Percentiles rank a stretch among this genome's conserved stretches.
phyloP scores from a whole-genome alignment of 2,329 filamentous ascomycete species.

The Colletotrichum gigasporum region DNA sequence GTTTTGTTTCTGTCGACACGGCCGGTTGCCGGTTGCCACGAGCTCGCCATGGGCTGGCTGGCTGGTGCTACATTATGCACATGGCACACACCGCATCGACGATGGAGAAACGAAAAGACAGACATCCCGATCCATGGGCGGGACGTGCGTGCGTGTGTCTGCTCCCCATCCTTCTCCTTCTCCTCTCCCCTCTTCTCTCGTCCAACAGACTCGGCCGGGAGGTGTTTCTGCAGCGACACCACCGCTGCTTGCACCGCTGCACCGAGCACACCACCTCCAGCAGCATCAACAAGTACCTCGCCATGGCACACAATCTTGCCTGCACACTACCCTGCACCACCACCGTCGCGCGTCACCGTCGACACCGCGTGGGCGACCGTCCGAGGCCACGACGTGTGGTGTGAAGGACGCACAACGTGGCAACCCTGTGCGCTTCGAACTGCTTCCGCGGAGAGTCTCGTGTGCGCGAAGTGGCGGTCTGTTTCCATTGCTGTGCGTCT shows the following conservation, averaged over 20 bases:
- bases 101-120: neutral
- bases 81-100: conserved; percentile 1
- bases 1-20: neutral
- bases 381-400: conserved; percentile 4
- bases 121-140: too few species aligned
- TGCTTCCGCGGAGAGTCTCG: neutral
- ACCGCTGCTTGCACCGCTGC: too few species aligned
- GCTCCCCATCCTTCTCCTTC: neutral
- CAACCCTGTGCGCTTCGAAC: conserved; percentile 5
- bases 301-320: conserved; percentile 1
- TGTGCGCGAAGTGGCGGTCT: conserved; percentile 14
- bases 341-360: neutral
- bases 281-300: neutral
- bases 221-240: neutral
- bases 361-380: neutral
- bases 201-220: neutral
- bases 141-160: neutral
- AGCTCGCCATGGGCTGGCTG: neutral
- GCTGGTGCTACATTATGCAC: neutral
- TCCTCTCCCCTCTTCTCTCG: too few species aligned
- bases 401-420: conserved; percentile 1
- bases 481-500: neutral
- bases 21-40: neutral
- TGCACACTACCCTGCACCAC: neutral
- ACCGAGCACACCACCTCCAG: too few species aligned